Base-by-base conservation (phyloP, 192 early-diverging fungal species). In the Anaeromyces robustus region DNA sequence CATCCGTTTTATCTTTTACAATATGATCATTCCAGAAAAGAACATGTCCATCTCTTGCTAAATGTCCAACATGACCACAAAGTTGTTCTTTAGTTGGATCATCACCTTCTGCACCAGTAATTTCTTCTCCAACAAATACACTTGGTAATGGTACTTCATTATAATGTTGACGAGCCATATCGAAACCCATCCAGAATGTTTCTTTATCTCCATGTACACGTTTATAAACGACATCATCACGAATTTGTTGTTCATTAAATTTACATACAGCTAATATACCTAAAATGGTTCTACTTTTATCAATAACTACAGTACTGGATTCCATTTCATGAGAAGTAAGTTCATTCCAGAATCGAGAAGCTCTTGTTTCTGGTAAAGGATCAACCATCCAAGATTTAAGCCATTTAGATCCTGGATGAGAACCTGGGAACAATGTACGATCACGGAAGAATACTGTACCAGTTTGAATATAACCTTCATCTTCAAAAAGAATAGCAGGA, bases 401-500 rank as follows among this genome's bases (percentile, higher is more conserved):
- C 89, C 89, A 92, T 29, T 85, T 78, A 5, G 83, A 29, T 26
- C 83, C 85, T 16, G 43, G 43, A 17, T 78, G 78, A 83, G 81
- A 79, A 39, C 85, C 82, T 19, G 82, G 79, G 77, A 86, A 88
- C 4, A 89, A 85, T 0, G 89, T 91, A 29, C 92, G 86, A 80
- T 92, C 92, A 30, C 86, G 87, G 81, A 91, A 93, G 82, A 88
- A 92, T 22, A 93, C 78, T 28, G 89, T 83, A 26, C 89, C 88
- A 0, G 90, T 89, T 28, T 83, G 78, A 82, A 82, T 37, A 79
- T 89, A 87, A 22, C 82, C 85, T 28, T 80, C 82, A 82, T 92
- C 85, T 19, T 82, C 59, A 81, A 92, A 91, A 29, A 92, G 77
- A 2, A 81, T 81, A 30, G 84, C 87, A 0, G 93, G 93, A 81